phyloP scores from a whole-genome alignment of 768 basidiomycete species.

The Tubosaeta sp. region DNA sequence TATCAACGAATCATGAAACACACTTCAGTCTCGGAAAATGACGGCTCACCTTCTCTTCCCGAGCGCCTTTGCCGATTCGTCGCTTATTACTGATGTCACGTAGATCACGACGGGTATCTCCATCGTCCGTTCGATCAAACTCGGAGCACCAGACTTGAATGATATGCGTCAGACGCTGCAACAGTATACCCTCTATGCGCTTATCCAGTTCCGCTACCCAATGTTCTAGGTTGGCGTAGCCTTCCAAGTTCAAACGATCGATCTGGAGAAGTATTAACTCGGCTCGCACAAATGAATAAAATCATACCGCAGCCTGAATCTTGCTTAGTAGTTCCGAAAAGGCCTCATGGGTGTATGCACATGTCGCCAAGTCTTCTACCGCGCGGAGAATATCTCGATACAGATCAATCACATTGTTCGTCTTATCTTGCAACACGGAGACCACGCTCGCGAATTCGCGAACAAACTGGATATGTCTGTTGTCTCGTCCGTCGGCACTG shows the following conservation, averaged over 20 bases:
- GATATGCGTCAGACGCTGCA: constrained; percentile 69
- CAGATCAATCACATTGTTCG: constrained; percentile 87
- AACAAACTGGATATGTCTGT: constrained; percentile 89
- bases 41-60: constrained; percentile 70
- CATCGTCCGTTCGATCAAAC: constrained; percentile 75
- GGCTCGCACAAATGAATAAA: not conserved
- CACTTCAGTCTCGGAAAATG: not conserved
- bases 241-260: constrained; percentile 91
- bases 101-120: constrained; percentile 52
- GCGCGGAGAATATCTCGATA: constrained; percentile 81
- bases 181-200: constrained; percentile 76
- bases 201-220: constrained; percentile 86
- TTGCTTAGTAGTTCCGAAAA: constrained; percentile 74
- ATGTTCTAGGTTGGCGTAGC: constrained; percentile 88
- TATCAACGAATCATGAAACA: constrained; percentile 24
- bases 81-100: constrained; percentile 63
- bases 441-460: constrained; percentile 93
- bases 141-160: constrained; percentile 86
- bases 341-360: constrained; percentile 78
- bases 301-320: constrained; percentile 78
- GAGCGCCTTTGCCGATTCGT: constrained; percentile 61
- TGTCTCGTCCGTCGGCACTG: constrained; percentile 73
- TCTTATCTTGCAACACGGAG: constrained; percentile 93
- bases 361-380: constrained; percentile 84
- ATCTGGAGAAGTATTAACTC: constrained; percentile 45